Conservation (phyloP, 106 monocot genomes). For the Allium cepa region DNA sequence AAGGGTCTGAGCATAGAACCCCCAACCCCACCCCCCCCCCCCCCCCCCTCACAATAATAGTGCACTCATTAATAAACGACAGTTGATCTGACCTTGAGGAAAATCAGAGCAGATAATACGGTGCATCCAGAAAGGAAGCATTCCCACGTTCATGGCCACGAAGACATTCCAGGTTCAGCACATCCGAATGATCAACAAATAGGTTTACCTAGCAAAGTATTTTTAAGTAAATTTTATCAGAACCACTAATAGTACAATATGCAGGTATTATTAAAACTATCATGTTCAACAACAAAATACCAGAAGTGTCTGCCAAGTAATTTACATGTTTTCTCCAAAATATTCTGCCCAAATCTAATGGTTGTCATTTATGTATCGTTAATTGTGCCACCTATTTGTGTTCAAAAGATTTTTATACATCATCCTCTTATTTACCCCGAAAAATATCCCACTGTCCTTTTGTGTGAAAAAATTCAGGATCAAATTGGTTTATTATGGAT, state of each 20-base stretch:
- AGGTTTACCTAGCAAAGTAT: constrained; percentile 60
- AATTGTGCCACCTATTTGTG: too few relatives aligned
- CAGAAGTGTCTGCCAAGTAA: background rate
- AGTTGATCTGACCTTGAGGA: background rate
- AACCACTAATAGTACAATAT: background rate
- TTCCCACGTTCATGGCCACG: constrained; percentile 27
- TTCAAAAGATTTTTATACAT: too few relatives aligned
- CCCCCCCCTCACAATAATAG: too few relatives aligned
- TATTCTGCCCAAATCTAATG: background rate
- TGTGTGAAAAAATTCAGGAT: too few relatives aligned
- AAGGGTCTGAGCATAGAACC: too few relatives aligned
- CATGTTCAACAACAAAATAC: background rate
- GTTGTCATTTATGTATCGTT: too few relatives aligned
- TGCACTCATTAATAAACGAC: background rate
- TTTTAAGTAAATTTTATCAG: background rate
- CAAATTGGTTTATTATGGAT: too few relatives aligned
- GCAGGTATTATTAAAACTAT: background rate
- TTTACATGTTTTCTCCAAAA: too few relatives aligned
- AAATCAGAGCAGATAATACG: constrained; percentile 29
- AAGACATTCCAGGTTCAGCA: constrained; percentile 81
- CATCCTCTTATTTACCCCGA: too few relatives aligned
- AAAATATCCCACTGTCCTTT: too few relatives aligned
- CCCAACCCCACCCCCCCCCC: too few relatives aligned
- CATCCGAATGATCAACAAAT: constrained; percentile 66
- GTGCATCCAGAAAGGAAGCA: constrained; percentile 16